Base-by-base conservation (phyloP, 352 stramenopile species). In the Saprolegnia diclina region DNA sequence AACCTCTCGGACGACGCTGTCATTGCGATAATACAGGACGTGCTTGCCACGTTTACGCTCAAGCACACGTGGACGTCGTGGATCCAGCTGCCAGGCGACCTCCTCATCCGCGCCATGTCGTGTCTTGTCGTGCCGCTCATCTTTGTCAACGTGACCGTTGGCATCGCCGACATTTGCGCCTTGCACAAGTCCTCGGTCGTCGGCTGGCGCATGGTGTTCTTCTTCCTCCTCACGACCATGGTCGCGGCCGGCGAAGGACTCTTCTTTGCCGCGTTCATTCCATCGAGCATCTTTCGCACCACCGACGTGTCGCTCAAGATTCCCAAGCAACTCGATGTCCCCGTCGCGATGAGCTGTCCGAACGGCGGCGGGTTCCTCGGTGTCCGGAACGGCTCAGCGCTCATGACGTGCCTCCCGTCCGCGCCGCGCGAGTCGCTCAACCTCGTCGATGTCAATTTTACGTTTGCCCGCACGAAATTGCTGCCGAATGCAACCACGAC, bases 101-200 rank as follows among this genome's bases (percentile, higher is more conserved):
- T 94, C 26, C 90, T 88, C 73, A 75, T 91, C 6, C 83, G 83
- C 35, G 83, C 82, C 1, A 79, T 92, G 29, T 75, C 89, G 74
- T 94, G 85, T 71, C 72, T 94, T 44, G 83, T 94, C 64, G 73
- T 92, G 64, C 83, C 83, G 22, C 80, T 92, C 61, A 82, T 92
- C 62, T 89, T 94, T 59, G 79, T 91, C 24, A 91, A 91, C 72
- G 61, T 94, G 45, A 83, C 80, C 19, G 80, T 90, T 14, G 79
- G 79, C 5, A 79, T 89, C 1, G 80, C 83, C 4, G 82, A 94
- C 63, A 77, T 92, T 35, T 77, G 80, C 45, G 73, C 16, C 57
- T 53, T 65, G 57, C 57, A 65, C n/a, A 65, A 65, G 13, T 65
- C 57, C 16, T 18, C 40, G 2, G 55, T 44, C 22, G n/a, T 90